A percentile compares a stretch with the other conserved stretches of the same genome.
Evolutionary conservation across 179 eudicot genomes (phyloP).

Genomic region (Silene noctiflora): DNA sequence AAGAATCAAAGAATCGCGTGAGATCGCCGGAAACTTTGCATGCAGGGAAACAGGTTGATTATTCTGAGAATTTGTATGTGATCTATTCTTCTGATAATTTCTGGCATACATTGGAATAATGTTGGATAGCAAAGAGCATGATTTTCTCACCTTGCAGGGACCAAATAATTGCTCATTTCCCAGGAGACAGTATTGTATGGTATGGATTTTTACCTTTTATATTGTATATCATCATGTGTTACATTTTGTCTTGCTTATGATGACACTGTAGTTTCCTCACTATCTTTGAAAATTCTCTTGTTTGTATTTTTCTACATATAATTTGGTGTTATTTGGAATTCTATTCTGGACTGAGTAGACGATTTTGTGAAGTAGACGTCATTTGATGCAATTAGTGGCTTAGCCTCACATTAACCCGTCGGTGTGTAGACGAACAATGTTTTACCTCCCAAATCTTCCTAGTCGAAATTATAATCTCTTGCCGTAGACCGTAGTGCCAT

Average conservation of each 20-base stretch:
- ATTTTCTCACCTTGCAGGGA: slow-evolving; percentile 22
- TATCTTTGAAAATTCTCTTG: not conserved
- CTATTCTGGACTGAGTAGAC: too few relatives aligned
- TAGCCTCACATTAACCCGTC: too few relatives aligned
- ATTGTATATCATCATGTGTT: slow-evolving; percentile 12
- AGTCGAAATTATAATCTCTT: too few relatives aligned
- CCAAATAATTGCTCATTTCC: slow-evolving; percentile 35
- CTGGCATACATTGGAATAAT: slow-evolving; percentile 29
- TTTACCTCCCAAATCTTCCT: too few relatives aligned
- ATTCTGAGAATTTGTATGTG: not conserved
- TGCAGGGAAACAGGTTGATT: slow-evolving; percentile 30
- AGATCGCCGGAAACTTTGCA: slow-evolving; percentile 19
- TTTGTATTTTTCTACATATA: not conserved
- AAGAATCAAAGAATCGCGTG: not conserved
- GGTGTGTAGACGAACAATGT: too few relatives aligned
- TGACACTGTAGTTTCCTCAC: slow-evolving; percentile 27
- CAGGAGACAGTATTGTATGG: slow-evolving; percentile 34
- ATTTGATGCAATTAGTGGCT: too few relatives aligned
- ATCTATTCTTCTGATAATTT: slow-evolving; percentile 13
- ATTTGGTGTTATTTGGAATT: not conserved
- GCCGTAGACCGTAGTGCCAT: too few relatives aligned
- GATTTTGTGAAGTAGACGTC: too few relatives aligned
- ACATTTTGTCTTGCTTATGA: slow-evolving; percentile 30
- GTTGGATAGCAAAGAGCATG: slow-evolving; percentile 22
- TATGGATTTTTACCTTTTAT: slow-evolving; percentile 31